Evolutionary conservation across 2,329 filamentous ascomycete genomes (phyloP).

Genomic region (Pseudogymnoascus sp.): DNA sequence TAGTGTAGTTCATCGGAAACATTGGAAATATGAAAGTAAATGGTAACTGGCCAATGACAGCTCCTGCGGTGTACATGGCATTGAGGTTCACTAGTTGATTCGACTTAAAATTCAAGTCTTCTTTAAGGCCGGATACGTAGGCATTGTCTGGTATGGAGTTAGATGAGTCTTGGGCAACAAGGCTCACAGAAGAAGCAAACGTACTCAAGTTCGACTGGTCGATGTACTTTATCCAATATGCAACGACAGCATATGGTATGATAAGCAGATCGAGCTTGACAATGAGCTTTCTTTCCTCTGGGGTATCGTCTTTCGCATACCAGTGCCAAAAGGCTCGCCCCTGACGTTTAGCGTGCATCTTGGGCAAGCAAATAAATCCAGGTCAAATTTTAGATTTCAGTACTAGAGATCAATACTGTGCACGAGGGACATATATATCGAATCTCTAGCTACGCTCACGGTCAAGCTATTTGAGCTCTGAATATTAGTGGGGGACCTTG

Average conservation of each 20-base stretch:
- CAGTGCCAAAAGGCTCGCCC: conserved; percentile 31
- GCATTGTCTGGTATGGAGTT: conserved; percentile 30
- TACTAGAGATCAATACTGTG: background rate
- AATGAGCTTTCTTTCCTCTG: conserved; percentile 44
- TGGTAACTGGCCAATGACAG: conserved; percentile 40
- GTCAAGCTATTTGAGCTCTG: background rate
- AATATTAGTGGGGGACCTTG: background rate
- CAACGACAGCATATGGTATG: conserved; percentile 48
- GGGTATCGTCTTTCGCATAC: conserved; percentile 43
- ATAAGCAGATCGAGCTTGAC: conserved; percentile 49
- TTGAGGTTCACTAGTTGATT: conserved; percentile 36
- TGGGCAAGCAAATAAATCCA: background rate
- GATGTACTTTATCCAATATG: conserved; percentile 41
- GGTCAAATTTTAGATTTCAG: background rate
- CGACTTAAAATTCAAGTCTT: conserved; percentile 31
- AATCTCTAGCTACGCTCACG: background rate
- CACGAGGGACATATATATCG: background rate
- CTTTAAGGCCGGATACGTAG: conserved; percentile 33
- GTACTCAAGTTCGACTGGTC: conserved; percentile 22
- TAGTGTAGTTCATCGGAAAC: conserved; percentile 41
- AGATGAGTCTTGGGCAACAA: conserved; percentile 8
- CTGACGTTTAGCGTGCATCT: conserved; percentile 17
- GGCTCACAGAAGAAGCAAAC: background rate
- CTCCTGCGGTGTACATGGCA: conserved; percentile 43
- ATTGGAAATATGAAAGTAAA: conserved; percentile 28